These are phyloP conservation scores for Dryas integrifolia DNA, from an alignment of 331 rosid genomes.

Conservation along the genomic window DNA sequence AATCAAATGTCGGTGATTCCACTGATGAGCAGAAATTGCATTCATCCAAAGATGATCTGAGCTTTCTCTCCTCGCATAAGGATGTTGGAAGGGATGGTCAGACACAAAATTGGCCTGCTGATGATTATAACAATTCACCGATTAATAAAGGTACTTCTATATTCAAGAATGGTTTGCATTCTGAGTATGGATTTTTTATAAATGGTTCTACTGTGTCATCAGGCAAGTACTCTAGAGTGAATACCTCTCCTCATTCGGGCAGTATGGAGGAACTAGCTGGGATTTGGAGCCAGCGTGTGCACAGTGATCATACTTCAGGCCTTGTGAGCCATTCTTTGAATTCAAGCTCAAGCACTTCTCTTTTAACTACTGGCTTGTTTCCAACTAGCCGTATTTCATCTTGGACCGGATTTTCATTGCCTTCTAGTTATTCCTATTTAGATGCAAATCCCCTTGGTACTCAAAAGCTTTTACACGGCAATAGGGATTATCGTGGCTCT, in stretches of 20 bases:
- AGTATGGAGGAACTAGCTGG: slow-evolving; percentile 41
- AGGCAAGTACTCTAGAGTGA: slow-evolving; percentile 32
- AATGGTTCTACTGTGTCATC: slow-evolving; percentile 32
- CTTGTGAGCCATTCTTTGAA: slow-evolving; percentile 31
- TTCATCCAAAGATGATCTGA: slow-evolving; percentile 21
- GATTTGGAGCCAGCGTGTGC: slow-evolving; percentile 29
- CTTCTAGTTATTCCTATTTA: slow-evolving; percentile 41
- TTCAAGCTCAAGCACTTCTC: slow-evolving; percentile 25
- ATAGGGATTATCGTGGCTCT: slow-evolving; percentile 37
- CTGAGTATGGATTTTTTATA: slow-evolving; percentile 44
- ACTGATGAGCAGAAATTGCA: slow-evolving; percentile 25
- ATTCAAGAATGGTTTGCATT: slow-evolving; percentile 36
- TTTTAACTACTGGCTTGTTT: slow-evolving; percentile 27
- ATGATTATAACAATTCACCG: slow-evolving; percentile 11
- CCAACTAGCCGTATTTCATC: slow-evolving; percentile 35
- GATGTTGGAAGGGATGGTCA: slow-evolving; percentile 27
- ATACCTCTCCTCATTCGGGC: slow-evolving; percentile 40
- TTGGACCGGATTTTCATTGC: slow-evolving; percentile 38
- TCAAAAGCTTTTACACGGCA: slow-evolving; percentile 37
- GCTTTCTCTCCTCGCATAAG: slow-evolving; percentile 27
- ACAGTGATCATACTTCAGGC: slow-evolving; percentile 31
- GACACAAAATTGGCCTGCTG: slow-evolving; percentile 13
- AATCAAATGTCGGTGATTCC: slow-evolving; percentile 18
- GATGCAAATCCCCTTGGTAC: slow-evolving; percentile 28
- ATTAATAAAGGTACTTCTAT: slow-evolving; percentile 25